A percentile compares a stretch with the other conserved stretches of the same genome.
Conservation (phyloP, 352 stramenopile genomes). For the Phytopythium cucurbitacearum region DNA sequence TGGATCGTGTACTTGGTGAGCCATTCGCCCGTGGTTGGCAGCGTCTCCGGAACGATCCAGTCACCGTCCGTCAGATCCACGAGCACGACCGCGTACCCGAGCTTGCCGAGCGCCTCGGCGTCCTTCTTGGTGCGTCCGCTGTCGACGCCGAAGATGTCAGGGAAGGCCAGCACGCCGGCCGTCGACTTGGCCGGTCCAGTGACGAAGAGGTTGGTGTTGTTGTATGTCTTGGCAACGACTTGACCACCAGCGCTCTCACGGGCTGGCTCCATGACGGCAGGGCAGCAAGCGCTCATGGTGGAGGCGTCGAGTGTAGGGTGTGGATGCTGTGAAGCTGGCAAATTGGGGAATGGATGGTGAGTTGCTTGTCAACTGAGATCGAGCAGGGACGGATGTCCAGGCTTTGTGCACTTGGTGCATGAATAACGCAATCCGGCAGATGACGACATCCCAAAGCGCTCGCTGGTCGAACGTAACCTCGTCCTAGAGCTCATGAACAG, state of each 20-base stretch:
- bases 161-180: slow-evolving; percentile 34
- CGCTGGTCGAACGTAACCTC: too few relatives aligned
- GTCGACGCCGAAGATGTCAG: slow-evolving; percentile 43
- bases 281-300: slow-evolving; percentile 38
- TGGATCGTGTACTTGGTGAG: slow-evolving; percentile 15
- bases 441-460: too few relatives aligned
- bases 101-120: slow-evolving; percentile 31
- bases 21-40: slow-evolving; percentile 6
- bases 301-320: neutral
- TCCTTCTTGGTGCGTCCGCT: slow-evolving; percentile 52
- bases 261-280: slow-evolving; percentile 20
- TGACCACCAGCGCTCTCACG: slow-evolving; percentile 7
- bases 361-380: neutral
- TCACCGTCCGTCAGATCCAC: slow-evolving; percentile 37
- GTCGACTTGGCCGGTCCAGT: slow-evolving; percentile 17
- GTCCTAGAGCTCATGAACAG: too few relatives aligned
- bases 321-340: neutral
- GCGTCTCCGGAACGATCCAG: slow-evolving; percentile 12
- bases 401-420: too few relatives aligned
- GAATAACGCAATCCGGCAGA: too few relatives aligned
- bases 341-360: neutral
- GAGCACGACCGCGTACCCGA: slow-evolving; percentile 44
- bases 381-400: too few relatives aligned
- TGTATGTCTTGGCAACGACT: slow-evolving; percentile 20
- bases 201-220: slow-evolving; percentile 33